phyloP scores from a whole-genome alignment of 2,329 filamentous ascomycete genomes.

The Microdochium nivale region DNA sequence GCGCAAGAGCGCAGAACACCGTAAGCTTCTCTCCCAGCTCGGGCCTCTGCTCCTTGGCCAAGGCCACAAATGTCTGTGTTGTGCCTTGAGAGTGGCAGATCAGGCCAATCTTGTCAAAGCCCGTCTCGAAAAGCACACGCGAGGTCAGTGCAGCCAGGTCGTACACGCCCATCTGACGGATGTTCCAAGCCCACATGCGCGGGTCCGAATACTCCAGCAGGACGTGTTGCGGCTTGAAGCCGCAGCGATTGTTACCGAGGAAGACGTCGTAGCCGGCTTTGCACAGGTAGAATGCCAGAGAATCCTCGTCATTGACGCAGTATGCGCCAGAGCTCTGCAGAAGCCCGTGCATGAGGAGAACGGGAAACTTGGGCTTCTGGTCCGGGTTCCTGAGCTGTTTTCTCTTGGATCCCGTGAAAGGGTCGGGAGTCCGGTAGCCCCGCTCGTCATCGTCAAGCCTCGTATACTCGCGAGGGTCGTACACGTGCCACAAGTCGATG shows the following conservation, averaged over 20 bases:
- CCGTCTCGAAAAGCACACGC: slow-evolving; percentile 72
- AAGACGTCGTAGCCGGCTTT: slow-evolving; percentile 93
- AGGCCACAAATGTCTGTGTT: slow-evolving; percentile 75
- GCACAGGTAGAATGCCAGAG: slow-evolving; percentile 83
- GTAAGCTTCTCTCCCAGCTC: slow-evolving; percentile 75
- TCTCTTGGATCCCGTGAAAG: slow-evolving; percentile 42
- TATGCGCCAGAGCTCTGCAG: slow-evolving; percentile 84
- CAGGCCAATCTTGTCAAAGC: slow-evolving; percentile 73
- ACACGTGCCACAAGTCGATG: slow-evolving; percentile 82
- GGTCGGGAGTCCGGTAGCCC: slow-evolving; percentile 46
- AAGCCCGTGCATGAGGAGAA: slow-evolving; percentile 81
- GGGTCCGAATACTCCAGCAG: slow-evolving; percentile 67
- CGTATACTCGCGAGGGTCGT: slow-evolving; percentile 68
- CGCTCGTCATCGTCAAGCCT: slow-evolving; percentile 39
- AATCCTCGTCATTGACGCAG: slow-evolving; percentile 83
- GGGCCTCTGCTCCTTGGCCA: slow-evolving; percentile 84
- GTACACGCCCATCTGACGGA: slow-evolving; percentile 84
- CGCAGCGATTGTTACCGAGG: slow-evolving; percentile 90
- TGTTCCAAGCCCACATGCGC: slow-evolving; percentile 96
- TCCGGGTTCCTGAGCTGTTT: slow-evolving; percentile 26
- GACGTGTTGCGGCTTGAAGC: slow-evolving; percentile 69
- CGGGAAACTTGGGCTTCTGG: slow-evolving; percentile 61
- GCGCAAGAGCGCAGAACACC: slow-evolving; percentile 85
- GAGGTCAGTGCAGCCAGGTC: slow-evolving; percentile 77
- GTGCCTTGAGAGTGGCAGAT: slow-evolving; percentile 89